Conservation (phyloP, 441 rosid genomes). For the Euphorbia celastroides region DNA sequence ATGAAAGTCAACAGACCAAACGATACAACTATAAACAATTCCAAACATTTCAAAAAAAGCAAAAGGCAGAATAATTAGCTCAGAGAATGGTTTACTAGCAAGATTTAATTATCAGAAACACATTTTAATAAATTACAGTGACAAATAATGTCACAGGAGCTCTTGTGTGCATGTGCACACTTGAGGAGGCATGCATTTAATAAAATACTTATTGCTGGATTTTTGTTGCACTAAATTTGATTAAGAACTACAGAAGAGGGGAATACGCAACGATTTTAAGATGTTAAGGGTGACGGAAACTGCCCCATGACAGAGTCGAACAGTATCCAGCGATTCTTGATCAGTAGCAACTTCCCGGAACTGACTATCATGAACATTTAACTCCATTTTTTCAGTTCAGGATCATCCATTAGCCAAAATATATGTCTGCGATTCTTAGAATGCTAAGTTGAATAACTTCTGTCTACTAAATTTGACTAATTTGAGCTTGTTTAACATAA, state of each 20-base stretch:
- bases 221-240: background rate
- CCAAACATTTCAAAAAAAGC: background rate
- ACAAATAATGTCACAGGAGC: background rate
- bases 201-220: background rate
- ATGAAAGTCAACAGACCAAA: conserved; percentile 2
- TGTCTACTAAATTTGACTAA: background rate
- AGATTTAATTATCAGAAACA: too few species aligned
- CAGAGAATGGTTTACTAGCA: too few species aligned
- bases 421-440: background rate
- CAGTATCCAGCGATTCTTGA: background rate
- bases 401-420: background rate
- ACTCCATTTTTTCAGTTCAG: background rate
- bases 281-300: background rate
- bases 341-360: background rate
- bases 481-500: background rate
- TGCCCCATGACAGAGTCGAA: background rate
- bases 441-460: background rate
- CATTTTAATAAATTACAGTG: too few species aligned
- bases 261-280: background rate
- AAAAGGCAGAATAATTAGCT: background rate
- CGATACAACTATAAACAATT: background rate
- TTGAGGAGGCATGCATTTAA: background rate
- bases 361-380: too few species aligned
- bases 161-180: background rate
- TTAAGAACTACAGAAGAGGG: background rate